Evolutionary conservation across 1,284 basidiomycete genomes (phyloP), one percentile per base, ranked within the genome.

Genomic region (Naganishia sp.): DNA sequence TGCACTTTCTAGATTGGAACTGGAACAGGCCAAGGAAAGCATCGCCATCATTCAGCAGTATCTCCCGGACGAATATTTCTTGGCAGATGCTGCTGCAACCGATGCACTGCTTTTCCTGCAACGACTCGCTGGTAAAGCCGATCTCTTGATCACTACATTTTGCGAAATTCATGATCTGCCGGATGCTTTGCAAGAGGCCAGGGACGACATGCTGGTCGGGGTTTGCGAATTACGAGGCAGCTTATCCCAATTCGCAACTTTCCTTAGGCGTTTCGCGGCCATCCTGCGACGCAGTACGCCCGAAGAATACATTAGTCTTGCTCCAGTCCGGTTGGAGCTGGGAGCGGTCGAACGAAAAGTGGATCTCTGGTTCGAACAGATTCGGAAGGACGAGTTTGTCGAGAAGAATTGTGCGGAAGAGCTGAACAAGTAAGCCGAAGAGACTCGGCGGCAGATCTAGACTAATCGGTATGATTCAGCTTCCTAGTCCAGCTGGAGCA

Each of bases 331-430:
- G 71, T 84, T 85, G 9, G 95, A 99, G 69, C 85, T 97, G 45
- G 85, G 86, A 0, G 89, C 89, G 0, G 86, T 97, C 76, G 95
- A 99, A 81, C 90, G 89, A 76, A 86, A 90, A 47, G 85, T 99
- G 62, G 94, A 99, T 74, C 87, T 89, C 78, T 95, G 95, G 77
- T 86, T 98, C 67, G 89, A 90, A 61, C 83, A 89, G 39, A 81
- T 96, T 15, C 84, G 90, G 53, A 83, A 87, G 50, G 92, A 97
- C 71, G 93, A 93, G 77, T 92, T 99, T 81, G 85, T 89, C 50
- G 94, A 95, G 79, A 85, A 88, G 78, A 93, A 96, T 71, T 97
- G 94, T 78, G 91, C 90, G 17, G 87, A 84, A 71, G 94, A 97
- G 73, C 84, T 97, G 53, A 83, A 85, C 69, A 92, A 90, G 92